Evolutionary conservation across 306 rosid species (phyloP).

Genomic region (Cucumis melo): DNA sequence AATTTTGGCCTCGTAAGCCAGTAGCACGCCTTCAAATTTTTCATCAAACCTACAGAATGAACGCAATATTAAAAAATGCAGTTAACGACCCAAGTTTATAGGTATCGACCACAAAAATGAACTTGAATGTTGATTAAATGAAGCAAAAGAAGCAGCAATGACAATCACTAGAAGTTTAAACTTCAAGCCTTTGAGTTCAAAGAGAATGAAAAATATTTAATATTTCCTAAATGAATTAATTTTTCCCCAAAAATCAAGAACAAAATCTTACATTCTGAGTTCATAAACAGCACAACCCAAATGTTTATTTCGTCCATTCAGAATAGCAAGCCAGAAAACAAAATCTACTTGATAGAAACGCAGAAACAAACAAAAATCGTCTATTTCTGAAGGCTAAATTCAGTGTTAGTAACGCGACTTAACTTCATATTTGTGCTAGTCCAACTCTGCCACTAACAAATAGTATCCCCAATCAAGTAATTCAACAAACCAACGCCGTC

Average conservation of each 20-base stretch:
- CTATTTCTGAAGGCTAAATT: background rate
- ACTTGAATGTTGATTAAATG: background rate
- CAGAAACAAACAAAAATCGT: background rate
- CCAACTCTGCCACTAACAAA: background rate
- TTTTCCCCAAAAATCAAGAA: background rate
- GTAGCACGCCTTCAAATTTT: slow-evolving; percentile 55
- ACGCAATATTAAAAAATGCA: slow-evolving; percentile 1
- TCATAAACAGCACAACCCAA: background rate
- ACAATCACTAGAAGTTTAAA: background rate
- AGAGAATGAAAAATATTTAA: background rate
- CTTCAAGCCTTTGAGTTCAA: background rate
- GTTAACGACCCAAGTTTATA: background rate
- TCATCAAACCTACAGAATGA: slow-evolving; percentile 40
- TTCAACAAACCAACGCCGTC: background rate
- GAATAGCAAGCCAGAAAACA: background rate
- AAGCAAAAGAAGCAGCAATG: background rate
- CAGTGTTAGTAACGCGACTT: background rate
- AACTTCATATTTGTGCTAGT: background rate
- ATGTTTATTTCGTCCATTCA: background rate
- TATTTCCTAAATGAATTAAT: background rate
- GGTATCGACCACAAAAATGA: background rate
- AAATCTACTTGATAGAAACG: background rate
- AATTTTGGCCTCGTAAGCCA: slow-evolving; percentile 52
- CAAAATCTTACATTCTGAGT: background rate
- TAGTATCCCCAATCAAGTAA: background rate